Evolutionary conservation across 345 rosid species (phyloP).

Genomic region (Eucalyptus pauciflora): DNA sequence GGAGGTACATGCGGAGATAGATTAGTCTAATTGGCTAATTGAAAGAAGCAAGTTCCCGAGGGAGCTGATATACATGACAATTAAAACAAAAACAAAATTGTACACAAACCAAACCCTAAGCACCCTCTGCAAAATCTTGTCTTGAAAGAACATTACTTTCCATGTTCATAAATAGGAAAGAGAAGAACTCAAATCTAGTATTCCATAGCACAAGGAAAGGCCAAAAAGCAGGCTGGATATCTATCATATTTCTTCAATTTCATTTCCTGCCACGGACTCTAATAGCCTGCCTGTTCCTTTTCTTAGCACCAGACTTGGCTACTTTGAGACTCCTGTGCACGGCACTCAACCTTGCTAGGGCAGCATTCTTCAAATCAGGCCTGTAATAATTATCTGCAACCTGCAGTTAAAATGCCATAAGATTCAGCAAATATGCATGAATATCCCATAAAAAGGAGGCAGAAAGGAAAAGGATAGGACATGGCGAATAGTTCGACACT

Average conservation of each 20-base stretch:
- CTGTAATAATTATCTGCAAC: slow-evolving; percentile 73
- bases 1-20: neutral
- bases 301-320: slow-evolving; percentile 79
- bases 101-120: neutral
- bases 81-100: neutral
- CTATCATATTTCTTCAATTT: neutral
- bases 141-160: neutral
- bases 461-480: neutral
- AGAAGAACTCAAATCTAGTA: neutral
- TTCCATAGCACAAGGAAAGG: neutral
- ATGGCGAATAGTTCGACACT: neutral
- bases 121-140: neutral
- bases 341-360: slow-evolving; percentile 77
- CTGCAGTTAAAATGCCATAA: slow-evolving; percentile 9
- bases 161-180: neutral
- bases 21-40: neutral
- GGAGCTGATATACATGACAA: neutral
- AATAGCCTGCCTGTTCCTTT: slow-evolving; percentile 65
- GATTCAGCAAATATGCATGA: neutral
- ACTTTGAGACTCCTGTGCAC: slow-evolving; percentile 67
- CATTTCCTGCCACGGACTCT: slow-evolving; percentile 4
- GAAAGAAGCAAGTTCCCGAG: neutral
- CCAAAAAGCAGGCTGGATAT: neutral
- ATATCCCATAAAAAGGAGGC: neutral
- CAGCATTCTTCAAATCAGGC: slow-evolving; percentile 75